Evolutionary conservation across 2,329 filamentous ascomycete species (phyloP).

Genomic region (Scedosporium aurantiacum): DNA sequence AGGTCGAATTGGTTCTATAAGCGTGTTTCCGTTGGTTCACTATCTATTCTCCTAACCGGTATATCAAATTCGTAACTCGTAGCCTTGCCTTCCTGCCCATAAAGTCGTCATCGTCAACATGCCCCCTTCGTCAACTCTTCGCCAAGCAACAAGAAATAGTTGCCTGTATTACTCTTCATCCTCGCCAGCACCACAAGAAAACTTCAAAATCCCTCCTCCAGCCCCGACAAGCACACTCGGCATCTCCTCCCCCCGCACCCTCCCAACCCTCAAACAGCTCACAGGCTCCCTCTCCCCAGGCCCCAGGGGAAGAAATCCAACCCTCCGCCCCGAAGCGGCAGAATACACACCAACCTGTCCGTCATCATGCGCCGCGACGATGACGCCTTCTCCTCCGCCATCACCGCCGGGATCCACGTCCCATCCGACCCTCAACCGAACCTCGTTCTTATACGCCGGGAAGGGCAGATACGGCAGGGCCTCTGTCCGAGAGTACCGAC

Average conservation of each 20-base stretch:
- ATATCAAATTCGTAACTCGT: not conserved
- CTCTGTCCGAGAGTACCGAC: not conserved
- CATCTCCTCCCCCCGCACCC: conserved; percentile 6
- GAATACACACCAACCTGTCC: conserved; percentile 39
- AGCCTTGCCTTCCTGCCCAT: not conserved
- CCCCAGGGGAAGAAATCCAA: not conserved
- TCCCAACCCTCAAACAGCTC: conserved; percentile 18
- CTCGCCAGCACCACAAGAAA: not conserved
- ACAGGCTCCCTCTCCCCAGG: not conserved
- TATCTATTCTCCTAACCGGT: not conserved
- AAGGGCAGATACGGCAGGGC: conserved; percentile 35
- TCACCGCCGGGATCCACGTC: conserved; percentile 28
- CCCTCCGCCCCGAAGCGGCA: conserved; percentile 27
- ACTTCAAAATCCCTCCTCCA: not conserved
- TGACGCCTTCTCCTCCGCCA: conserved; percentile 27
- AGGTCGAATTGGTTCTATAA: not conserved
- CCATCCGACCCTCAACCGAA: conserved; percentile 38
- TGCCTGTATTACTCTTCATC: conserved; percentile 1
- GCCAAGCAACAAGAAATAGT: not conserved
- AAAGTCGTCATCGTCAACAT: not conserved
- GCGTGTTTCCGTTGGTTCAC: not conserved
- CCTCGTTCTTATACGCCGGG: conserved; percentile 36
- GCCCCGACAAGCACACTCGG: not conserved
- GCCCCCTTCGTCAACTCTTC: not conserved
- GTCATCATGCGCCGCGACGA: conserved; percentile 43